Conservation (phyloP, 2,329 filamentous ascomycete species). For the Hypoxylon sp. region DNA sequence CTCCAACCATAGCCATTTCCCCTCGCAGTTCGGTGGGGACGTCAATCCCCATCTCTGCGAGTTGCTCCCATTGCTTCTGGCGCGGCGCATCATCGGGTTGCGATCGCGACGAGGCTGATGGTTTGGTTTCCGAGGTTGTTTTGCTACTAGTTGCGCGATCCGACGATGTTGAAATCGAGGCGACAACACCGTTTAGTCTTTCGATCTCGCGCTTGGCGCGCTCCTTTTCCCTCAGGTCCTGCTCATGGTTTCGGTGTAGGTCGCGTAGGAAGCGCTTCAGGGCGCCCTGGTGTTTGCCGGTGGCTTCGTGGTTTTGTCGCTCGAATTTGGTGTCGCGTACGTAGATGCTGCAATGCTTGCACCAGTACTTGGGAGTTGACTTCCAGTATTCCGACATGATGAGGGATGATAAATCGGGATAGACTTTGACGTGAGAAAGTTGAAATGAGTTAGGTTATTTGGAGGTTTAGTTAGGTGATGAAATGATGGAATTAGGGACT, state of each 20-base stretch:
- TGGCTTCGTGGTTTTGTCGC: conserved; percentile 87
- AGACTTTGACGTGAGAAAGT: too few species aligned
- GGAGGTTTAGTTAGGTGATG: too few species aligned
- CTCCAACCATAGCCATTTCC: conserved; percentile 87
- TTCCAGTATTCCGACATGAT: conserved; percentile 98
- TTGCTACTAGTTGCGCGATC: conserved; percentile 34
- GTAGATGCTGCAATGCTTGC: conserved; percentile 92
- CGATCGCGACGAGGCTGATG: conserved; percentile 13
- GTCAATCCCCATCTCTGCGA: conserved; percentile 85
- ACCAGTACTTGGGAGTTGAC: conserved; percentile 97
- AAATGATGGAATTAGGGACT: too few species aligned
- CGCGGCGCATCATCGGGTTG: conserved; percentile 69
- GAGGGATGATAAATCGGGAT: too few species aligned
- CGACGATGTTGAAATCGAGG: conserved; percentile 54
- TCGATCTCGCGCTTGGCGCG: conserved; percentile 85
- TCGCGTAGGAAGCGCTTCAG: conserved; percentile 91
- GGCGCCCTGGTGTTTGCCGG: conserved; percentile 81
- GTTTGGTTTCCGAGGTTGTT: conserved; percentile 25
- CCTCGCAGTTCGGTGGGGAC: conserved; percentile 80
- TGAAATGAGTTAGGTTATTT: too few species aligned
- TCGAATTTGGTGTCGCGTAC: conserved; percentile 94
- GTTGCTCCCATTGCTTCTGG: conserved; percentile 85
- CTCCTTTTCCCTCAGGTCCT: conserved; percentile 81
- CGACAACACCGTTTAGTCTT: conserved; percentile 80
- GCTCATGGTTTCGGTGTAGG: conserved; percentile 84